A percentile compares a stretch with the other conserved stretches of the same genome.
Conservation (phyloP, 2,329 filamentous ascomycete genomes). For the Intubia oerlemansii region DNA sequence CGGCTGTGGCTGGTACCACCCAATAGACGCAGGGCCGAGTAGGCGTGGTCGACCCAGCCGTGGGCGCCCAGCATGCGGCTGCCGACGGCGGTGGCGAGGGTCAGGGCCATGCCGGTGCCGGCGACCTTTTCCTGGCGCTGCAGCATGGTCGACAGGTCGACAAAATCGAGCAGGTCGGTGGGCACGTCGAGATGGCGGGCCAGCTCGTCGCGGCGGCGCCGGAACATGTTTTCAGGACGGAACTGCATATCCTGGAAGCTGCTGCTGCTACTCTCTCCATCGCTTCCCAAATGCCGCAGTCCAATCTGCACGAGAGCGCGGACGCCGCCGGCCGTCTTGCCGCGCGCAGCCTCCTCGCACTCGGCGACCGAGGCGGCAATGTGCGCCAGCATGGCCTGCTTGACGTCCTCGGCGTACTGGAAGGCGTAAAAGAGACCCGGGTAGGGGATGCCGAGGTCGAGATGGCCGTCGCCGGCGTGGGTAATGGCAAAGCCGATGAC, state of each 20-base stretch:
- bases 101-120: slow-evolving; percentile 85
- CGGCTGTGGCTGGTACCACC: slow-evolving; percentile 65
- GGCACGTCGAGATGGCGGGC: slow-evolving; percentile 73
- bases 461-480: slow-evolving; percentile 57
- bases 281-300: slow-evolving; percentile 68
- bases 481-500: slow-evolving; percentile 56
- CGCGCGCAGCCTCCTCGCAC: slow-evolving; percentile 74
- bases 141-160: slow-evolving; percentile 64
- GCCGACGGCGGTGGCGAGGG: slow-evolving; percentile 69
- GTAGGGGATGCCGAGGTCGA: slow-evolving; percentile 65
- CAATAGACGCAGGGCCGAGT: slow-evolving; percentile 56
- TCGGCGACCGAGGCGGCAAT: slow-evolving; percentile 57
- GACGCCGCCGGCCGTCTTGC: slow-evolving; percentile 58
- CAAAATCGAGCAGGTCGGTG: slow-evolving; percentile 81
- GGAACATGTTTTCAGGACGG: slow-evolving; percentile 87
- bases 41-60: slow-evolving; percentile 72
- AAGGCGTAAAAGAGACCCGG: slow-evolving; percentile 71
- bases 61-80: slow-evolving; percentile 62
- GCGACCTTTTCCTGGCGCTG: slow-evolving; percentile 89
- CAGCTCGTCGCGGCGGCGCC: slow-evolving; percentile 56
- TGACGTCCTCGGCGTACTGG: slow-evolving; percentile 82
- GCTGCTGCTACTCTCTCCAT: no score
- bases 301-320: slow-evolving; percentile 77
- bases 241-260: slow-evolving; percentile 67
- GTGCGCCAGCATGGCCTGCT: slow-evolving; percentile 74